These are phyloP conservation scores for Neurospora sp. DNA, from an alignment of 2,329 filamentous ascomycete species.

Conservation along the genomic window DNA sequence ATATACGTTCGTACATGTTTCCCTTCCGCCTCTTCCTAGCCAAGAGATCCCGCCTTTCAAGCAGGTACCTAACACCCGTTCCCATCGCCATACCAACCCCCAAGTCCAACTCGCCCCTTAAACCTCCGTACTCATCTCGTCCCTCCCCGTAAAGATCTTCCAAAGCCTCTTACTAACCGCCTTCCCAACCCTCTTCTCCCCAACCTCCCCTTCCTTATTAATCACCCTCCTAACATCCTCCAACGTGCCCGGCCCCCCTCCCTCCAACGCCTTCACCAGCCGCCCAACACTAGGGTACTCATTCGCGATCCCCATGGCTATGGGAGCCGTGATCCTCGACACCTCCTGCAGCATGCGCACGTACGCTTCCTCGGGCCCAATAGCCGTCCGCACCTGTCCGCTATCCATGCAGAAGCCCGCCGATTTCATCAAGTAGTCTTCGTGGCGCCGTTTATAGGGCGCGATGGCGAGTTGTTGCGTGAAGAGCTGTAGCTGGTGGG, in stretches of 20 bases:
- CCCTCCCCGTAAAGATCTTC: conserved; percentile 49
- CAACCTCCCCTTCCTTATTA: conserved; percentile 46
- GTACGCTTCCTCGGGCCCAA: conserved; percentile 57
- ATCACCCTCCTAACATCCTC: conserved; percentile 49
- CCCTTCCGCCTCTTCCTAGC: no score
- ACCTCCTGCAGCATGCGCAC: conserved; percentile 70
- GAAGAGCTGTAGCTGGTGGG: conserved; percentile 62
- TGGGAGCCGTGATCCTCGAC: conserved; percentile 57
- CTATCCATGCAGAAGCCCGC: conserved; percentile 70
- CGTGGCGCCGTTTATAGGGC: conserved; percentile 54
- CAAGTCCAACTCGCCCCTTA: conserved; percentile 15
- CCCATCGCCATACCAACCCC: no score
- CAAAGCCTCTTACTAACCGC: conserved; percentile 49
- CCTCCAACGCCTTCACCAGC: conserved; percentile 50
- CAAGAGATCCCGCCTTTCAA: no score
- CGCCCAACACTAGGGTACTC: conserved; percentile 49
- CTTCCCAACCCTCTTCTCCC: conserved; percentile 45
- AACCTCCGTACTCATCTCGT: conserved; percentile 46
- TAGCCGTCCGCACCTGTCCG: conserved; percentile 65
- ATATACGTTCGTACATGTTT: no score
- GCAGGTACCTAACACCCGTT: no score
- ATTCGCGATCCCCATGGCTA: conserved; percentile 58
- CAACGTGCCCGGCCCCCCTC: conserved; percentile 49
- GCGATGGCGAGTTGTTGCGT: conserved; percentile 72
- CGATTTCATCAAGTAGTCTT: conserved; percentile 36